Evolutionary conservation across 371 early-diverging fungal genomes (phyloP), one percentile per base, ranked within the genome.

Genomic region (Syncephalastrum racemosum): DNA sequence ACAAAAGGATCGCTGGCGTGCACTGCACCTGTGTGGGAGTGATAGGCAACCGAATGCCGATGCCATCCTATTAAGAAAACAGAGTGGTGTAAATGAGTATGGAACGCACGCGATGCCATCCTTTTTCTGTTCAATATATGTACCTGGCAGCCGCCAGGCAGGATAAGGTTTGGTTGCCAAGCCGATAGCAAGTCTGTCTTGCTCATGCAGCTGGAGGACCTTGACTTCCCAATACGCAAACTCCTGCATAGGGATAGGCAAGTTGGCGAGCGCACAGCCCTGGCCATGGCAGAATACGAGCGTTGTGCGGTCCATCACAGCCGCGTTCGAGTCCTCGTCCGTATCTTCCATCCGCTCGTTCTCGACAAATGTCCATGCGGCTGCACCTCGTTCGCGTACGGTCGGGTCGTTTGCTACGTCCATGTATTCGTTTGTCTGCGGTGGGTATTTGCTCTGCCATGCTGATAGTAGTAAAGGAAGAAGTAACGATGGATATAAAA

Each of bases 201-300:
- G 59, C 13, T 70, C 73, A 44, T 72, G 70, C 42, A 77, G 71
- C 60, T 82, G 81, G 50, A 81, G 70, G 61, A 87, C 68, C 65
- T 90, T 87, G 50, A 83, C 84, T 68, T 87, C 87, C 78, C 82
- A 87, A 53, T 87, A 87, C 39, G 75, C 77, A 14, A 84, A 80
- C 46, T 86, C 84, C 70, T 87, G 87, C 36, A 68, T 68, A 52
- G 83, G 79, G 23, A 90, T 63, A 4, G 91, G 91, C 41, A 90
- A 60, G 60, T 90, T 90, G 18, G 91, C 84, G 59, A 85, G 83
- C 31, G 87, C 85, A 53, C 83, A 86, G 41, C 86, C 84, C 59
- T 88, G 87, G 25, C 87, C 82, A 24, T 87, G 87, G 53, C 66
- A 81, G 69, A 83, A 89, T 25, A 79, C 73, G 18, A 90, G 74